These are phyloP conservation scores for Ophioceras dolichostomum DNA, from an alignment of 2,329 filamentous ascomycete species.

Conservation along the genomic window DNA sequence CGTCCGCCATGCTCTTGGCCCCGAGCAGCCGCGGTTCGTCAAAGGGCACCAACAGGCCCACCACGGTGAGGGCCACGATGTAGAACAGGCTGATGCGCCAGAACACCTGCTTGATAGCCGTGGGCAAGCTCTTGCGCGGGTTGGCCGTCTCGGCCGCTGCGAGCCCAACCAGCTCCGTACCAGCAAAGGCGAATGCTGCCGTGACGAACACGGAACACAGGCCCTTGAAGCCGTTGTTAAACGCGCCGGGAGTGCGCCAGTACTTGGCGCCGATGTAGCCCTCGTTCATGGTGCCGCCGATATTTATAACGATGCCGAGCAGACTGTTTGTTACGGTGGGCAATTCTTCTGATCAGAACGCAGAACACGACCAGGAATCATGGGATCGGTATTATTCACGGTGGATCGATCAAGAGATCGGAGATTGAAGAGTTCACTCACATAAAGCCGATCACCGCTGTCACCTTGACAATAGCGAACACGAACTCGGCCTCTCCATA, in stretches of 20 bases:
- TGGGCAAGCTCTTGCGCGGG: constrained; percentile 69
- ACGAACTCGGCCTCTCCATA: constrained; percentile 87
- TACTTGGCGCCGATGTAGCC: constrained; percentile 71
- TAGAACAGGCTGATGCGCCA: constrained; percentile 92
- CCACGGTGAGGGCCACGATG: constrained; percentile 65
- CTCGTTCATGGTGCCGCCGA: constrained; percentile 59
- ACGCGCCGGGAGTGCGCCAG: constrained; percentile 73
- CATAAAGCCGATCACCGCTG: constrained; percentile 82
- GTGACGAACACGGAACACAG: constrained; percentile 67
- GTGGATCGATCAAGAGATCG: neutral
- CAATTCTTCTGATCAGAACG: too few species aligned
- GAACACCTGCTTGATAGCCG: constrained; percentile 85
- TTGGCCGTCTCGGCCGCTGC: constrained; percentile 71
- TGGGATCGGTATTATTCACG: constrained; percentile 1
- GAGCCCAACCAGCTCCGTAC: constrained; percentile 65
- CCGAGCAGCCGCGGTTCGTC: constrained; percentile 51
- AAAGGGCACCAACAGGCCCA: constrained; percentile 74
- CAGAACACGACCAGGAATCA: neutral
- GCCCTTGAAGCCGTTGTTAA: constrained; percentile 75
- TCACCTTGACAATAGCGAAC: constrained; percentile 76
- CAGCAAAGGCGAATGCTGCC: constrained; percentile 64
- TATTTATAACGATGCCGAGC: constrained; percentile 75
- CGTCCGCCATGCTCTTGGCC: constrained; percentile 45
- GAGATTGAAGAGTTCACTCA: constrained; percentile 32
- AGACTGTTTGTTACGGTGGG: constrained; percentile 38